A percentile compares a stretch with the other conserved stretches of the same genome.
These are phyloP conservation scores for Leavenworthia alabamica DNA, from an alignment of 345 rosid species.

Conservation along the genomic window DNA sequence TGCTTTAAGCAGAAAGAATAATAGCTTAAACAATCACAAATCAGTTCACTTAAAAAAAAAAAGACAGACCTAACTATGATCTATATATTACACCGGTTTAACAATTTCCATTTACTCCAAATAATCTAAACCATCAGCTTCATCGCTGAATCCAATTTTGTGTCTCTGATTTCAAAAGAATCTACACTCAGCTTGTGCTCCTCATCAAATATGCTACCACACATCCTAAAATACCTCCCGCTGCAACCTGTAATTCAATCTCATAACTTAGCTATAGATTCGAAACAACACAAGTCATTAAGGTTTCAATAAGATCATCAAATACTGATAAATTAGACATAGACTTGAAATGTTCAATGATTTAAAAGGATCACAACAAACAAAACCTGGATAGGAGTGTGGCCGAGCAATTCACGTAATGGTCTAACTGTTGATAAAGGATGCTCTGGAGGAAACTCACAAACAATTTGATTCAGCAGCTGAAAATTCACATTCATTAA, in stretches of 20 bases:
- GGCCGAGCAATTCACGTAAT: constrained; percentile 90
- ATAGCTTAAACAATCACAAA: constrained; percentile 3
- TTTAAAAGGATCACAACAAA: neutral
- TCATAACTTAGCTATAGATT: neutral
- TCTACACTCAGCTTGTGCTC: constrained; percentile 36
- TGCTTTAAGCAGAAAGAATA: no score
- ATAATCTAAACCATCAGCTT: constrained; percentile 8
- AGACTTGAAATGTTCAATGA: neutral
- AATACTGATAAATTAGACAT: neutral
- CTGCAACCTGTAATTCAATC: constrained; percentile 61
- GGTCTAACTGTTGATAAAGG: constrained; percentile 80
- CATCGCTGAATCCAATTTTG: constrained; percentile 1
- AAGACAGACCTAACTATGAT: constrained; percentile 10
- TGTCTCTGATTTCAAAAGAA: constrained; percentile 10
- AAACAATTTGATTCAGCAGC: constrained; percentile 92
- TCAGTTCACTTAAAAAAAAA: neutral
- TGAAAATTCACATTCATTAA: constrained; percentile 31
- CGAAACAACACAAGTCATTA: no score
- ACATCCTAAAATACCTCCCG: constrained; percentile 71
- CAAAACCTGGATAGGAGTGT: constrained; percentile 94
- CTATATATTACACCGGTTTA: constrained; percentile 21
- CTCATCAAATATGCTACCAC: constrained; percentile 72
- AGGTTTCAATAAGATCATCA: neutral
- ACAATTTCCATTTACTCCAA: constrained; percentile 14
- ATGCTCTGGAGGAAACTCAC: constrained; percentile 96